Evolutionary conservation across 2,329 filamentous ascomycete species (phyloP).

Genomic region (Hypomyces perniciosus): DNA sequence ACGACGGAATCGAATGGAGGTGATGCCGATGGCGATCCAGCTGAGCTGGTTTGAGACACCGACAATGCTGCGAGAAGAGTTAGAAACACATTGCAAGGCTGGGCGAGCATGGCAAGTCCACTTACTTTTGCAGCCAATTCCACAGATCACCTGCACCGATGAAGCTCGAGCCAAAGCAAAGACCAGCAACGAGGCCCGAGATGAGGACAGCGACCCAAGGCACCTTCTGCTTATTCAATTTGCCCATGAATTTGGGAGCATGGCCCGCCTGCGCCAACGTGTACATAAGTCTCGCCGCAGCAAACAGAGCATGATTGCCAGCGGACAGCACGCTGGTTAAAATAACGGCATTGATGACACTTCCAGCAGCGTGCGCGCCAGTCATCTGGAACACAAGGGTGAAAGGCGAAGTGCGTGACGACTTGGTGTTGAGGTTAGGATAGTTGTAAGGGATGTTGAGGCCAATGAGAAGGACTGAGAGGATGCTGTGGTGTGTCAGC

Average conservation of each 20-base stretch:
- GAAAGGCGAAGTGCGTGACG: slow-evolving; percentile 32
- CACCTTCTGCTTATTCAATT: slow-evolving; percentile 29
- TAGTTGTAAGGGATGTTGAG: slow-evolving; percentile 53
- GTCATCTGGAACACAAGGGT: slow-evolving; percentile 56
- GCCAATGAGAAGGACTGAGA: slow-evolving; percentile 41
- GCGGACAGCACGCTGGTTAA: slow-evolving; percentile 32
- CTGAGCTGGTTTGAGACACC: slow-evolving; percentile 62
- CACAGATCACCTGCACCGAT: slow-evolving; percentile 60
- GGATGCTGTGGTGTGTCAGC: slow-evolving; percentile 23
- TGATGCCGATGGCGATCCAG: slow-evolving; percentile 59
- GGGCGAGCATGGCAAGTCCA: not conserved
- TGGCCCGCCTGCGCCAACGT: slow-evolving; percentile 38
- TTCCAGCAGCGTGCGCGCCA: slow-evolving; percentile 44
- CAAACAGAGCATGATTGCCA: slow-evolving; percentile 33
- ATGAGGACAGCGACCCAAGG: slow-evolving; percentile 39
- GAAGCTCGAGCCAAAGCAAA: slow-evolving; percentile 60
- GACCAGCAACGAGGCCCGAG: slow-evolving; percentile 50
- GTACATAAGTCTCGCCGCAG: slow-evolving; percentile 29
- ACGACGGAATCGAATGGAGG: slow-evolving; percentile 58
- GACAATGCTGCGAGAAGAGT: slow-evolving; percentile 34
- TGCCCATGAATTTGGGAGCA: slow-evolving; percentile 49
- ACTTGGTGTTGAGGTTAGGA: slow-evolving; percentile 26
- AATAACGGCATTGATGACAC: slow-evolving; percentile 56
- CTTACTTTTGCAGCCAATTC: slow-evolving; percentile 60
- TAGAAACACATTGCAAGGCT: not conserved